A percentile compares a stretch with the other conserved stretches of the same genome.
phyloP scores from a whole-genome alignment of 2,329 filamentous ascomycete genomes.

The Fusarium coicis region DNA sequence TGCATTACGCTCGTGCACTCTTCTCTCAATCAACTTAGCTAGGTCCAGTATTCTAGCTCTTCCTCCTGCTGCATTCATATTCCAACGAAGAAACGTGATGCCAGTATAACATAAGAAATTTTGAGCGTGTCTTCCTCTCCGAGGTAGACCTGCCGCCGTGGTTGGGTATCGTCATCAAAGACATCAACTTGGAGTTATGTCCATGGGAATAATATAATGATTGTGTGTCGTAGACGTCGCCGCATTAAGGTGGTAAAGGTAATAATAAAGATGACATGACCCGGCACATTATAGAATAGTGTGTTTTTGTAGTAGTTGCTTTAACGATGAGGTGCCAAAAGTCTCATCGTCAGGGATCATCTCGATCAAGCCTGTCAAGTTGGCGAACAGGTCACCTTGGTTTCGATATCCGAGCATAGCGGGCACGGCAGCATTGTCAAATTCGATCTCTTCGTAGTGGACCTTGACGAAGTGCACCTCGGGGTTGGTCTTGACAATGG shows the following conservation, averaged over 20 bases:
- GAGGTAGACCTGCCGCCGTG: slow-evolving; percentile 12
- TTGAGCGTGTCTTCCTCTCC: slow-evolving; percentile 24
- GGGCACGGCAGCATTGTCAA: slow-evolving; percentile 88
- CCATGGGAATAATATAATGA: slow-evolving; percentile 13
- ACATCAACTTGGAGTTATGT: slow-evolving; percentile 16
- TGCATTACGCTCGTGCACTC: slow-evolving; percentile 24
- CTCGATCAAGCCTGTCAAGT: slow-evolving; percentile 85
- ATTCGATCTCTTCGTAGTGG: slow-evolving; percentile 91
- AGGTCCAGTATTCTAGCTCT: slow-evolving; percentile 13
- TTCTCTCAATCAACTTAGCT: slow-evolving; percentile 11
- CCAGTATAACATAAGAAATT: slow-evolving; percentile 23
- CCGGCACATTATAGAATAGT: slow-evolving; percentile 57
- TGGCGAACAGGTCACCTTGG: slow-evolving; percentile 89
- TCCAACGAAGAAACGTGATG: slow-evolving; percentile 19
- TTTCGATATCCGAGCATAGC: slow-evolving; percentile 89
- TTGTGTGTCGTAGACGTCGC: slow-evolving; percentile 40
- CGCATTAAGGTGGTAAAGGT: slow-evolving; percentile 39
- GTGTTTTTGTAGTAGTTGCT: slow-evolving; percentile 63
- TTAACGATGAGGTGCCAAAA: slow-evolving; percentile 66
- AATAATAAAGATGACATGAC: slow-evolving; percentile 14
- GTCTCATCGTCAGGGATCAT: slow-evolving; percentile 79
- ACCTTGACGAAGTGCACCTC: slow-evolving; percentile 89
- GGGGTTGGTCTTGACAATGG: slow-evolving; percentile 76
- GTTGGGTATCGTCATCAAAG: slow-evolving; percentile 44
- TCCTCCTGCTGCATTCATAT: slow-evolving; percentile 11